A percentile compares a stretch with the other conserved stretches of the same genome.
Conservation (phyloP, 2,329 filamentous ascomycete species). For the Calonectria montana region DNA sequence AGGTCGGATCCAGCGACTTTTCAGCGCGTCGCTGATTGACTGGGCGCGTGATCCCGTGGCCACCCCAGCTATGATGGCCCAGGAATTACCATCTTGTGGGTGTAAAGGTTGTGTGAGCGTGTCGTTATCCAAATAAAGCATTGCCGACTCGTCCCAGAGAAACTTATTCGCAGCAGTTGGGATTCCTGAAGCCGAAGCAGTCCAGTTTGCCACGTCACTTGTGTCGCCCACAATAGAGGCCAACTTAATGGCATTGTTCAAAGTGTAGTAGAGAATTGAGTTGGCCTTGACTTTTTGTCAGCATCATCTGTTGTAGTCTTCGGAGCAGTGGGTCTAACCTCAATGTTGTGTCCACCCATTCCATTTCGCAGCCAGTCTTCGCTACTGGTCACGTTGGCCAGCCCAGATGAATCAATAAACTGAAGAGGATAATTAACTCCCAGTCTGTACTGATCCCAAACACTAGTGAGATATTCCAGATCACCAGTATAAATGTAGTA, state of each 20-base stretch:
- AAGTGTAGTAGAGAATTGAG: neutral
- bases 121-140: neutral
- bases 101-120: neutral
- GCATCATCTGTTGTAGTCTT: neutral
- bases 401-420: neutral
- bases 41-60: neutral
- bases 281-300: neutral
- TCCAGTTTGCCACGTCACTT: neutral
- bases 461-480: neutral
- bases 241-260: neutral
- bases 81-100: neutral
- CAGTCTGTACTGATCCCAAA: neutral
- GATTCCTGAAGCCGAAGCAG: neutral
- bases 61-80: neutral
- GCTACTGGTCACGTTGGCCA: neutral
- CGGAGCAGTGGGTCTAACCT: neutral
- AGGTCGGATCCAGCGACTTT: neutral
- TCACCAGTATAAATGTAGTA: neutral
- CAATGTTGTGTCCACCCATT: neutral
- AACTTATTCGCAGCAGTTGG: neutral
- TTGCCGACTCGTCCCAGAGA: neutral
- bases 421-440: neutral
- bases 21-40: neutral
- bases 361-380: neutral
- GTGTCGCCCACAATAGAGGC: neutral